Evolutionary conservation across 768 basidiomycete species (phyloP).

Genomic region (Phaeotremella skinneri): DNA sequence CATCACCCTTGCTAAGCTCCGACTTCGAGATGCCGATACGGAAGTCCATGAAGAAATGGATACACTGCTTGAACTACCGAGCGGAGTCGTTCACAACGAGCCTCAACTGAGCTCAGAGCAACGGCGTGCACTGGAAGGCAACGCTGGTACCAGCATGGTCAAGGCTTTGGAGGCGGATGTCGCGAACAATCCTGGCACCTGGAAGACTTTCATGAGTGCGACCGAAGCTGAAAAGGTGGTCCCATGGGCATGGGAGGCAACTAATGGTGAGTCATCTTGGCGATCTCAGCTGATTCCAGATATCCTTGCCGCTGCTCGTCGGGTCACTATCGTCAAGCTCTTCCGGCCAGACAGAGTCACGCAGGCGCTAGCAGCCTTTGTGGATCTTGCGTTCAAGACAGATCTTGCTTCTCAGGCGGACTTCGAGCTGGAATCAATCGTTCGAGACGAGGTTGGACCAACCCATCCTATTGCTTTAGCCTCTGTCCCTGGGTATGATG

Average conservation of each 20-base stretch:
- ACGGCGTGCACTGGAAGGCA: constrained; percentile 19
- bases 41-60: constrained; percentile 68
- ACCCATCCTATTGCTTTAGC: constrained; percentile 82
- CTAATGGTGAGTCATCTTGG: constrained; percentile 59
- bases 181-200: constrained; percentile 58
- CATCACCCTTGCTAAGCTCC: constrained; percentile 83
- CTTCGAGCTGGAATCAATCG: constrained; percentile 74
- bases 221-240: constrained; percentile 65
- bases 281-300: constrained; percentile 51
- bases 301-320: constrained; percentile 69
- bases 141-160: constrained; percentile 19
- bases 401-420: constrained; percentile 72
- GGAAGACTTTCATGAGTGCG: constrained; percentile 70
- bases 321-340: constrained; percentile 74
- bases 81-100: constrained; percentile 52
- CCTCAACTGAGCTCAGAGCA: constrained; percentile 49
- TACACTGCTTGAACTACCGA: constrained; percentile 71
- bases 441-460: constrained; percentile 72
- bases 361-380: constrained; percentile 75
- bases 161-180: constrained; percentile 29
- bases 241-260: constrained; percentile 71
- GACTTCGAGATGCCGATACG: constrained; percentile 62
- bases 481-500: constrained; percentile 94
- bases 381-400: constrained; percentile 69
- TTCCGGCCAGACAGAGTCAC: constrained; percentile 88